These are phyloP conservation scores for Coniophora puteana DNA, from an alignment of 1,284 basidiomycete genomes.

Conservation along the genomic window DNA sequence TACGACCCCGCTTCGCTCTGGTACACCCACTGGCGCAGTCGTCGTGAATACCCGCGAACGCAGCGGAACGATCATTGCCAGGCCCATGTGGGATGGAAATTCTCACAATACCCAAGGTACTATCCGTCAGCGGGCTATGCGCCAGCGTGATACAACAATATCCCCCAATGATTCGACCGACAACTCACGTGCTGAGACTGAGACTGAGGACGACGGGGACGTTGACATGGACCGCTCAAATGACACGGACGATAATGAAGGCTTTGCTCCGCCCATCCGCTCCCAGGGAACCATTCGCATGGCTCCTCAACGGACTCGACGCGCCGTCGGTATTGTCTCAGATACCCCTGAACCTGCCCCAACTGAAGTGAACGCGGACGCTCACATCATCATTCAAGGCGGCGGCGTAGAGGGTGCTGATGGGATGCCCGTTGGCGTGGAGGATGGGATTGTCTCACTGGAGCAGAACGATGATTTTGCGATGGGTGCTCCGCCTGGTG, in stretches of 20 bases:
- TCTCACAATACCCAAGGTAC: constrained; percentile 18
- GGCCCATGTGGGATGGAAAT: constrained; percentile 54
- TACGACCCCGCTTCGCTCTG: constrained; percentile 52
- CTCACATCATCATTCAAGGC: constrained; percentile 63
- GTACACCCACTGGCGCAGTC: constrained; percentile 57
- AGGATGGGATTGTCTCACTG: constrained; percentile 67
- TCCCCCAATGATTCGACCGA: constrained; percentile 53
- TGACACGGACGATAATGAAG: constrained; percentile 40
- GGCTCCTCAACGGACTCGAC: constrained; percentile 31
- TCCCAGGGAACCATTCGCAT: too few relatives aligned
- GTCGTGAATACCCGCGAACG: constrained; percentile 58
- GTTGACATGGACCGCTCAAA: constrained; percentile 44
- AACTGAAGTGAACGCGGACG: constrained; percentile 47
- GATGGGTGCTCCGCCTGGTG: constrained; percentile 82
- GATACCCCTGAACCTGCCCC: constrained; percentile 42
- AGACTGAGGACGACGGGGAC: constrained; percentile 71
- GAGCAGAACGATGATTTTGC: constrained; percentile 78
- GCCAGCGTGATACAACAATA: constrained; percentile 31
- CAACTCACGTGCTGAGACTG: constrained; percentile 62
- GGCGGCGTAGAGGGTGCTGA: constrained; percentile 36
- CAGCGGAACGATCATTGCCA: constrained; percentile 71
- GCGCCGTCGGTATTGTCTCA: constrained; percentile 62
- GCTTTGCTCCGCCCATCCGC: constrained; percentile 32
- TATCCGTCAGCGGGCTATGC: constrained; percentile 29
- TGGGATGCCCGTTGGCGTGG: constrained; percentile 51